Percentiles rank a stretch among this genome's conserved stretches.
These are phyloP conservation scores for Cladosporium sp. DNA, from an alignment of 2,329 filamentous ascomycete genomes.

Conservation along the genomic window DNA sequence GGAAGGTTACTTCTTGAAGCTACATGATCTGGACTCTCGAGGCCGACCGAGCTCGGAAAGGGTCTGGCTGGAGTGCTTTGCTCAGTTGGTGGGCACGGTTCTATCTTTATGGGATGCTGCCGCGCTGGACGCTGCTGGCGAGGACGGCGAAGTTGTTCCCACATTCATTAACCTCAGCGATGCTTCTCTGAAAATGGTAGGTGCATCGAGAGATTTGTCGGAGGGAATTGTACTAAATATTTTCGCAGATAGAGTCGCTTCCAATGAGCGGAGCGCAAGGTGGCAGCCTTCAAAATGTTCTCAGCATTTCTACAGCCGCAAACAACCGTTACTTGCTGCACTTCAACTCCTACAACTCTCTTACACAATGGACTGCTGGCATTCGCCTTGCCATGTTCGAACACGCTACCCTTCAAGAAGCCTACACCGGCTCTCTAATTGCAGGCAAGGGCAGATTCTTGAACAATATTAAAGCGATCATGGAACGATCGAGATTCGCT, in stretches of 20 bases:
- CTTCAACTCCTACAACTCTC: slow-evolving; percentile 89
- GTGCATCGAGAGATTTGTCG: neutral
- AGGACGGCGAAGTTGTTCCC: slow-evolving; percentile 78
- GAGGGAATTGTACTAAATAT: neutral
- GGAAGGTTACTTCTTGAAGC: slow-evolving; percentile 94
- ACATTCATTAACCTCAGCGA: slow-evolving; percentile 97
- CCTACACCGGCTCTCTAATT: slow-evolving; percentile 92
- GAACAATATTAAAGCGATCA: slow-evolving; percentile 85
- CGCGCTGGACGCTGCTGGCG: slow-evolving; percentile 80
- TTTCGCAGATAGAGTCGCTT: slow-evolving; percentile 59
- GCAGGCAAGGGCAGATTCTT: slow-evolving; percentile 86
- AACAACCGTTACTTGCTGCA: slow-evolving; percentile 93
- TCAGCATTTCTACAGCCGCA: slow-evolving; percentile 92
- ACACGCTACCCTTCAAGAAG: slow-evolving; percentile 87
- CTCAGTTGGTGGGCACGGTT: slow-evolving; percentile 91
- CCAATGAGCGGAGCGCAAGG: slow-evolving; percentile 74
- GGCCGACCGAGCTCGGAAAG: slow-evolving; percentile 81
- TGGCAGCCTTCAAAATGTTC: slow-evolving; percentile 84
- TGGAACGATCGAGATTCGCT: slow-evolving; percentile 72
- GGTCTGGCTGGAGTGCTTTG: slow-evolving; percentile 94
- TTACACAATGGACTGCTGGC: slow-evolving; percentile 92
- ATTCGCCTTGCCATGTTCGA: slow-evolving; percentile 94
- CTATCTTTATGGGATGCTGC: slow-evolving; percentile 93
- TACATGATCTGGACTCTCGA: slow-evolving; percentile 90
- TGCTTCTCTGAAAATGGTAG: slow-evolving; percentile 95